Evolutionary conservation across 805 yeast species (phyloP).

Genomic region (Cyberlindnera xylosilytica): DNA sequence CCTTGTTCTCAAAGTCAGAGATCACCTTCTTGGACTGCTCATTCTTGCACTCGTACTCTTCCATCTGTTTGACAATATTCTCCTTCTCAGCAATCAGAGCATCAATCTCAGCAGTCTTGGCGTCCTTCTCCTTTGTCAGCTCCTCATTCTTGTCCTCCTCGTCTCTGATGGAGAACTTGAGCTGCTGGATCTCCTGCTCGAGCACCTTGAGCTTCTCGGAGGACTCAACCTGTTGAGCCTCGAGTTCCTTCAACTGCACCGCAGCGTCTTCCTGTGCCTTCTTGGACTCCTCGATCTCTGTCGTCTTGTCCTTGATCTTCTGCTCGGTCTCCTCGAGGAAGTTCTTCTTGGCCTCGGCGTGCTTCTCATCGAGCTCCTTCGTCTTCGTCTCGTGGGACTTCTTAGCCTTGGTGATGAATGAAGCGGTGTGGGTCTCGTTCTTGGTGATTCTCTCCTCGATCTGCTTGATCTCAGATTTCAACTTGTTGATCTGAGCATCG

Average conservation of each 20-base stretch:
- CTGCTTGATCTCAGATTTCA: conserved; percentile 23
- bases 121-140: conserved; percentile 13
- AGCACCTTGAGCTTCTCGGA: conserved; percentile 19
- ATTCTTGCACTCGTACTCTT: conserved; percentile 13
- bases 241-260: conserved; percentile 24
- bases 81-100: conserved; percentile 21
- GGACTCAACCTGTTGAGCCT: conserved; percentile 24
- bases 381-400: conserved; percentile 16
- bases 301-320: conserved; percentile 17
- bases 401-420: conserved; percentile 18
- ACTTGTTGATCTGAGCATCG: conserved; percentile 20
- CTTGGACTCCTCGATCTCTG: conserved; percentile 24
- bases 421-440: conserved; percentile 12
- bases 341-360: conserved; percentile 21
- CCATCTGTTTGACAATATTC: conserved; percentile 9
- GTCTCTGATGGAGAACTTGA: conserved; percentile 16
- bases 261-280: conserved; percentile 18
- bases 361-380: conserved; percentile 22
- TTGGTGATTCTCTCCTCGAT: conserved; percentile 19
- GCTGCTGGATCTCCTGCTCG: conserved; percentile 17
- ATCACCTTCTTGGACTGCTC: conserved; percentile 14
- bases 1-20: conserved; percentile 11
- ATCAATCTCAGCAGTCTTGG: conserved; percentile 17
- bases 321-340: conserved; percentile 24
- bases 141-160: conserved; percentile 22